A percentile compares a stretch with the other conserved stretches of the same genome.
These are phyloP conservation scores for Helicocarpus griseus DNA, from an alignment of 2,329 filamentous ascomycete species.

Conservation along the genomic window DNA sequence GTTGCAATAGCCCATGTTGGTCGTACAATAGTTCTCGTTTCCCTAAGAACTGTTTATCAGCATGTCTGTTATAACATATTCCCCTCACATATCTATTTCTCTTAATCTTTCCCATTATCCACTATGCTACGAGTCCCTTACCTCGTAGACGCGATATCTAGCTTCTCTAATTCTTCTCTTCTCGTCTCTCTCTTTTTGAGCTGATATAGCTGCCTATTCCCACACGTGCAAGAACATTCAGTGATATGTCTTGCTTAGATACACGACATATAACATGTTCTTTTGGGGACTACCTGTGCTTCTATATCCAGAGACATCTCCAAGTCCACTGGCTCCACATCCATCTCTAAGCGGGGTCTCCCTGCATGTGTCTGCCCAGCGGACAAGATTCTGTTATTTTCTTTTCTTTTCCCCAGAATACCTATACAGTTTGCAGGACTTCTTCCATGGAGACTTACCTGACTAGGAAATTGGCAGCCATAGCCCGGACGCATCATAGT, in stretches of 20 bases:
- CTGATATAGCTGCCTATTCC: neutral
- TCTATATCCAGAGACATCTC: constrained; percentile 12
- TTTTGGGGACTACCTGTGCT: constrained; percentile 4
- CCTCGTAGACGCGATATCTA: neutral
- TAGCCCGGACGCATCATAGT: neutral
- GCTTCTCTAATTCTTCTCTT: neutral
- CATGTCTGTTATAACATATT: neutral
- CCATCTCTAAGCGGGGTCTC: constrained; percentile 1
- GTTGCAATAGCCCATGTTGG: neutral
- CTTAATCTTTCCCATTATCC: neutral
- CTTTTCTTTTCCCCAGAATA: neutral
- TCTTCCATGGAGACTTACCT: neutral
- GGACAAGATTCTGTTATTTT: neutral
- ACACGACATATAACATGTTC: neutral
- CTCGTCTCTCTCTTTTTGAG: neutral
- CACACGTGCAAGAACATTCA: neutral
- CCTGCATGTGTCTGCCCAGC: neutral
- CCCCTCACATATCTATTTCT: too few relatives aligned
- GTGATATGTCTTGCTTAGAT: neutral
- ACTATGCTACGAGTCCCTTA: neutral
- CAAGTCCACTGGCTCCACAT: constrained; percentile 8
- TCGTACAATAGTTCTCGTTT: neutral
- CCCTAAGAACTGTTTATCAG: neutral
- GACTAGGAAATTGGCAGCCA: too few relatives aligned
- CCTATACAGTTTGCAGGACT: neutral